A percentile compares a stretch with the other conserved stretches of the same genome.
Conservation (phyloP, 345 rosid species). For the Rhizophora apiculata region DNA sequence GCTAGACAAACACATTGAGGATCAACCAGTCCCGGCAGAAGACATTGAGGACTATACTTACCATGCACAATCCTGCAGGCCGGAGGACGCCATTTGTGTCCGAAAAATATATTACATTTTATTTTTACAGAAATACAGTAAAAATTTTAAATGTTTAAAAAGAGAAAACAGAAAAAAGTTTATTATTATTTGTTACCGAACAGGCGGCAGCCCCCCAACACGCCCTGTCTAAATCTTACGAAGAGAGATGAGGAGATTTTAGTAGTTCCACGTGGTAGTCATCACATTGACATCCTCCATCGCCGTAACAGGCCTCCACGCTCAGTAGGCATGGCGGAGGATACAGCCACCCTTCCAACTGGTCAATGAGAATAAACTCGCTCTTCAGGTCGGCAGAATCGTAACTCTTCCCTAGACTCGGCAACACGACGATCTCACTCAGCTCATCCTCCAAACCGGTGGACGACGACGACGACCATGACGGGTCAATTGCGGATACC, state of each 20-base stretch:
- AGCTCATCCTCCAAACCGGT: conserved; percentile 57
- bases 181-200: too few relatives aligned
- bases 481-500: conserved; percentile 48
- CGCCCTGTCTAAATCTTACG: too few relatives aligned
- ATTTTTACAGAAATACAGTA: too few relatives aligned
- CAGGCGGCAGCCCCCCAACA: too few relatives aligned
- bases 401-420: conserved; percentile 46
- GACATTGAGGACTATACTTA: too few relatives aligned
- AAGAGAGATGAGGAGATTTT: background rate
- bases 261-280: conserved; percentile 17
- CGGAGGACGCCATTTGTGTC: too few relatives aligned
- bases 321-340: conserved; percentile 32
- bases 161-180: background rate
- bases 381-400: conserved; percentile 12
- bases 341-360: conserved; percentile 36
- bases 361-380: conserved; percentile 31
- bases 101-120: too few relatives aligned
- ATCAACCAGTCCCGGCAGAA: background rate
- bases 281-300: conserved; percentile 6
- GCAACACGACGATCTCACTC: conserved; percentile 73
- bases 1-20: background rate
- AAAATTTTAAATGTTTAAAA: too few relatives aligned
- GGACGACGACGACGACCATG: background rate
- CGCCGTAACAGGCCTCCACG: conserved; percentile 8
- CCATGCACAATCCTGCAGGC: too few relatives aligned